Evolutionary conservation across 805 yeast genomes (phyloP).

Genomic region (Osmozyma mogii): DNA sequence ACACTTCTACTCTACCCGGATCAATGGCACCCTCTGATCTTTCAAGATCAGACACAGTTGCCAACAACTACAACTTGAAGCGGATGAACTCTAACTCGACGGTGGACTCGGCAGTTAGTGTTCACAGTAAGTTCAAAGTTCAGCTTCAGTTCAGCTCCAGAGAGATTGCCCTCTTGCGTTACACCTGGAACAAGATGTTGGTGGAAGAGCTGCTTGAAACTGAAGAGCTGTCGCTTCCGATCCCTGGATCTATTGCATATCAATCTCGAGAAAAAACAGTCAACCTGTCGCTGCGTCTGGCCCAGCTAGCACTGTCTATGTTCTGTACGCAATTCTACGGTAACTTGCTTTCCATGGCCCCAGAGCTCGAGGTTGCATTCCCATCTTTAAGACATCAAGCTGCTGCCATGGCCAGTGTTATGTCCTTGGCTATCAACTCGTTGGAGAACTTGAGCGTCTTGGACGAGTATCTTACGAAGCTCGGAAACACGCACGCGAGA

Average conservation of each 20-base stretch:
- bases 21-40: no score
- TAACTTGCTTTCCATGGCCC: constrained; percentile 54
- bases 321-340: constrained; percentile 74
- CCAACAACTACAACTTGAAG: no score
- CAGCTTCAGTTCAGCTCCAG: no score
- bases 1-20: no score
- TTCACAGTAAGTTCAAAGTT: no score
- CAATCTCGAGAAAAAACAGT: constrained; percentile 2
- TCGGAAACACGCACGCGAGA: constrained; percentile 72
- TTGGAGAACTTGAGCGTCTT: constrained; percentile 51
- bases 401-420: constrained; percentile 69
- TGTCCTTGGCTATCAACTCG: constrained; percentile 58
- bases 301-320: constrained; percentile 33
- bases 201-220: constrained; percentile 24
- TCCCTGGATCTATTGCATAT: constrained; percentile 28
- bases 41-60: no score
- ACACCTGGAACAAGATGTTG: constrained; percentile 19
- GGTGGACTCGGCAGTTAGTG: no score
- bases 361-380: constrained; percentile 53
- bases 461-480: constrained; percentile 50
- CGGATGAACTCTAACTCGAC: no score
- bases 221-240: constrained; percentile 9
- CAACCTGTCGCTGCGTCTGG: background rate
- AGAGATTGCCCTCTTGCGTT: no score
- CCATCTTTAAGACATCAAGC: constrained; percentile 79